Conservation (phyloP, 2,329 filamentous ascomycete genomes). For the Aspergillus novofumigatus region DNA sequence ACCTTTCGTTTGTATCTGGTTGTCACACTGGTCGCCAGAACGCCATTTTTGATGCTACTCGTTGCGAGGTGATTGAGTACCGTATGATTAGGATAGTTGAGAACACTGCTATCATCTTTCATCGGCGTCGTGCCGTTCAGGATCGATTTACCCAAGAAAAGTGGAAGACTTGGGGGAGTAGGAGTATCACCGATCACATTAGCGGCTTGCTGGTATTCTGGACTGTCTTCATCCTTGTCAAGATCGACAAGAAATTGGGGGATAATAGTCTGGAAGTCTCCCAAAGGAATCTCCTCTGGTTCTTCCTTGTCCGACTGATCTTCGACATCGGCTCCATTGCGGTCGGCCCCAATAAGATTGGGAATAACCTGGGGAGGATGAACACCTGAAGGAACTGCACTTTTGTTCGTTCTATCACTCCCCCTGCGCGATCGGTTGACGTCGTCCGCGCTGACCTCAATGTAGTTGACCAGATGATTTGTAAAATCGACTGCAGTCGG, state of each 20-base stretch:
- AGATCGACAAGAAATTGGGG: conserved; percentile 81
- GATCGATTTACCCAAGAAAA: conserved; percentile 91
- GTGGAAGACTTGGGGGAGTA: conserved; percentile 76
- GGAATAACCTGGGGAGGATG: conserved; percentile 44
- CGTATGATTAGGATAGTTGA: conserved; percentile 96
- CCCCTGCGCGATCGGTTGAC: conserved; percentile 38
- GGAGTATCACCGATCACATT: conserved; percentile 74
- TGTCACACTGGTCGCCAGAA: conserved; percentile 90
- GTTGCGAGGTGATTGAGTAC: conserved; percentile 95
- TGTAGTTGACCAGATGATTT: conserved; percentile 97
- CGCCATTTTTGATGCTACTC: conserved; percentile 95
- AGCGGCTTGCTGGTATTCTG: conserved; percentile 68
- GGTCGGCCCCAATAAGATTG: conserved; percentile 27
- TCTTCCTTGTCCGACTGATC: conserved; percentile 43
- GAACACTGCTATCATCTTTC: conserved; percentile 96
- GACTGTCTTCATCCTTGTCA: conserved; percentile 76
- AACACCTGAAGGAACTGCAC: conserved; percentile 34
- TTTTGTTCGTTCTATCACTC: conserved; percentile 32
- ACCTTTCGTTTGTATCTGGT: conserved; percentile 93
- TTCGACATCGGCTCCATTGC: conserved; percentile 37
- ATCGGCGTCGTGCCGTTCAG: conserved; percentile 85
- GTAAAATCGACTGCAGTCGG: conserved; percentile 97
- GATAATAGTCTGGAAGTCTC: conserved; percentile 66
- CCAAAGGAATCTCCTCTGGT: conserved; percentile 53
- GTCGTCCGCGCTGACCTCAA: conserved; percentile 82